Base-by-base conservation (phyloP, 2,329 filamentous ascomycete genomes). In the Lomentospora prolificans region DNA sequence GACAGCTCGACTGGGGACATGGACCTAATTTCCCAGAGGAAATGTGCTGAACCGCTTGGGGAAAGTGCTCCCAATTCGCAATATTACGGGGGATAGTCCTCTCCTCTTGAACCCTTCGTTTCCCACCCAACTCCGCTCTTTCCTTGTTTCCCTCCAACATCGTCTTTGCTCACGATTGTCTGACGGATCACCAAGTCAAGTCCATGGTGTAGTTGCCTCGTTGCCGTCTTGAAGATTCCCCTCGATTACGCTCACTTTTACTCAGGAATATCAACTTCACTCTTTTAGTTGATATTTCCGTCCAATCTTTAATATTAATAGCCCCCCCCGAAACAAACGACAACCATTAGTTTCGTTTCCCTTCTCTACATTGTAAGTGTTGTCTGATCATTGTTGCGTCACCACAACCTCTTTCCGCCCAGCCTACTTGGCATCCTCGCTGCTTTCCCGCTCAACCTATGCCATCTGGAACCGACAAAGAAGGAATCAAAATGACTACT, bases 251-350 rank as follows among this genome's bases (percentile, higher is more conserved):
- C 52, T 25, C 52, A 36, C 51, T 14, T 41, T 53, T 36, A n/a
- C n/a, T 36, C 27, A 39, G 55, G 55, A 52, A 56, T 51, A 44
- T 41, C 55, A 56, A 52, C 55, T 56, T 56, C 55, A 56, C 50
- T 56, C 55, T 51, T 52, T 56, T 33, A 56, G 55, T 52, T 56
- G 55, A 41, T n/a, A n/a, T 44, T 56, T 52, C 55, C 55, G 55
- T 56, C 55, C 55, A 22, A 53, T 56, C 55, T 53, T 56, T 55
- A 54, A 44, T 22, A 28, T 44, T 54, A 44, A 44, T 54, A 33
- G 9, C 22, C 44, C 41, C 17, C 27, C 39, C 14, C 9, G 30
- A 17, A 36, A 22, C 9, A 55, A 51, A 9, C 12, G 9, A 30
- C 5, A 27, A 31, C 24, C 27, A 12, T 24, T 24, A 12, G 24